Conservation (phyloP, 192 early-diverging fungal genomes). For the Chytriomyces sp. region DNA sequence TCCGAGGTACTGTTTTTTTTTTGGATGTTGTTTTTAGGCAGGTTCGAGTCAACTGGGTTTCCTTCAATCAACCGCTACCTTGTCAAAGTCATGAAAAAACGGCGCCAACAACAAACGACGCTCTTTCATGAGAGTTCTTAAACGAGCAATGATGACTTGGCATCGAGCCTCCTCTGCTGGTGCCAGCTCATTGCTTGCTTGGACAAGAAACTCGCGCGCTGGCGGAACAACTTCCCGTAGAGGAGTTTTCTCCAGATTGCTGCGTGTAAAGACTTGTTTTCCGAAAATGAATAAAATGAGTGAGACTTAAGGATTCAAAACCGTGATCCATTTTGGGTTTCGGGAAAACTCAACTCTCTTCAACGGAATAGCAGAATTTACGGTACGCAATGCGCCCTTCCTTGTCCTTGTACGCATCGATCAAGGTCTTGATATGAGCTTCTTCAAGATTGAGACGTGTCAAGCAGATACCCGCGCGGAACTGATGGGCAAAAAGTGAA, state of each 20-base stretch:
- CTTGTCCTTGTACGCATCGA: constrained; percentile 41
- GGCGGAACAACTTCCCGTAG: constrained; percentile 52
- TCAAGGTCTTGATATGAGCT: constrained; percentile 42
- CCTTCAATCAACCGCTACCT: constrained; percentile 23
- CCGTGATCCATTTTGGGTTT: not conserved
- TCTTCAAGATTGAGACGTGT: constrained; percentile 42
- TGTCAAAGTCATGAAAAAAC: constrained; percentile 62
- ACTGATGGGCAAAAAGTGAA: constrained; percentile 38
- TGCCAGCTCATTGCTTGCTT: constrained; percentile 48
- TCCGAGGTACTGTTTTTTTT: constrained; percentile 38
- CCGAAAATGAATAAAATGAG: not conserved
- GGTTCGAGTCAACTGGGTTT: not conserved
- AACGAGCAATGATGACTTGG: constrained; percentile 41
- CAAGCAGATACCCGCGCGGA: constrained; percentile 51
- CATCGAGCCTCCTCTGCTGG: constrained; percentile 53
- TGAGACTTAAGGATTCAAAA: not conserved
- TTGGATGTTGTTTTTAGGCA: not conserved
- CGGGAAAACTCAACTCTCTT: constrained; percentile 33
- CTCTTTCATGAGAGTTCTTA: constrained; percentile 44
- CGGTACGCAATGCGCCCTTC: constrained; percentile 53
- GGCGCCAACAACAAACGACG: constrained; percentile 53
- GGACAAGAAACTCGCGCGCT: constrained; percentile 48
- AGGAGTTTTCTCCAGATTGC: constrained; percentile 56
- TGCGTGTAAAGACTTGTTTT: constrained; percentile 55
- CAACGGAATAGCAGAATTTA: constrained; percentile 51